Evolutionary conservation across 2,329 filamentous ascomycete species (phyloP), one percentile per base, ranked within the genome.

Genomic region (Aspergillus sergii): DNA sequence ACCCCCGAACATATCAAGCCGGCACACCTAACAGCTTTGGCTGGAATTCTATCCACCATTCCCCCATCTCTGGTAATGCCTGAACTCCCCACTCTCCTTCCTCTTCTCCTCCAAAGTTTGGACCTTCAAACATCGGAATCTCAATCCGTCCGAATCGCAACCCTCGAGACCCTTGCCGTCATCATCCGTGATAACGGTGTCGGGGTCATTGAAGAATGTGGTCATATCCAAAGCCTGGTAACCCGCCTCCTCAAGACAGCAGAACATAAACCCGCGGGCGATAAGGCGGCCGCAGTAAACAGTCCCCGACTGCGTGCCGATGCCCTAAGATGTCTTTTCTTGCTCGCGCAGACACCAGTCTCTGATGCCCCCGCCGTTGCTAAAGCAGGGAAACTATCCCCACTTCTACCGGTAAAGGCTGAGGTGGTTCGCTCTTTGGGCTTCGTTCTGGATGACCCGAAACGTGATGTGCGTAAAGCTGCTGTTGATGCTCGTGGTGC

Each of bases 21-120:
- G 54, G 86, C 88, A 65, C 88, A 89, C 68, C 82, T 91, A 28
- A 83, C 88, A 39, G 88, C 88, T 5, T 80, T 91, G 3, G 85
- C 86, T 4, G 87, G 87, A 1, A 82, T 90, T 16, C 79, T 91
- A 46, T 81, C 82, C 57, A 85, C 85, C 71, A 83, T 89, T 50
- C 84, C 88, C 0, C 86, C 88, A 39, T 77, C 83, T 5, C 81
- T 91, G 50, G 82, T 90, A 14, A 82, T 88, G 69, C 82, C 86
- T 16, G 85, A 88, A 69, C 80, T 90, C 10, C 77, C 80, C 1
- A 83, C 83, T 5, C 78, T 91, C 2, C 78, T 87, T 5, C 86
- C 87, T 0, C 79, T 90, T 1, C 82, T 91, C 21, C 79, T 91
- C 0, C 88, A 90, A 71, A 86, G 83, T 36, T 81, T 91, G 6